A percentile compares a stretch with the other conserved stretches of the same genome.
Evolutionary conservation across 192 early-diverging fungal species (phyloP).

Genomic region (Rhizoclosmatium sp.): DNA sequence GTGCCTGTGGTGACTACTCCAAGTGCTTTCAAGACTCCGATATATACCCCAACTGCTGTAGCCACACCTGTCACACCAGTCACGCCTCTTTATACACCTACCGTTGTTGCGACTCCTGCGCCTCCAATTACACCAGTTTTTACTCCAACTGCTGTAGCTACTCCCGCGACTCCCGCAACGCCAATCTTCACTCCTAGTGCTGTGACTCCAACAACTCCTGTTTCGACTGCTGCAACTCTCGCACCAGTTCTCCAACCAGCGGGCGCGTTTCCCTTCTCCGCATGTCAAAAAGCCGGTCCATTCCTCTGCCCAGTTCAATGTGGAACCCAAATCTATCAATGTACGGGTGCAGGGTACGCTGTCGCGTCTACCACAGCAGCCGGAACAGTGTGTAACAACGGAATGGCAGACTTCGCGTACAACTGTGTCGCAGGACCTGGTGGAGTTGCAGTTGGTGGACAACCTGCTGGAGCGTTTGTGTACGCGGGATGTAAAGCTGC

Average conservation of each 20-base stretch:
- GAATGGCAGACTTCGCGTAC: neutral
- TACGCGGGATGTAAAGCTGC: no score
- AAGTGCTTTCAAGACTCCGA: neutral
- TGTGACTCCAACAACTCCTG: neutral
- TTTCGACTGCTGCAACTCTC: neutral
- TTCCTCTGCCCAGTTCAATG: neutral
- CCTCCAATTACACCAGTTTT: neutral
- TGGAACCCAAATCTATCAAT: neutral
- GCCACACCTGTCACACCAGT: neutral
- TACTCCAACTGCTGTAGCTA: neutral
- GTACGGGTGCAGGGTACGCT: neutral
- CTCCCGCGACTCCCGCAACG: neutral
- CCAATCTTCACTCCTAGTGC: neutral
- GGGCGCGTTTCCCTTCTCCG: neutral
- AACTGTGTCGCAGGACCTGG: neutral
- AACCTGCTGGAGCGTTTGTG: no score
- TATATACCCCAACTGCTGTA: neutral
- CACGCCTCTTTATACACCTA: no score
- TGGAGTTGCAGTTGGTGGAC: neutral
- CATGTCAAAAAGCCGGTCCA: neutral
- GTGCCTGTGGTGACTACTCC: neutral
- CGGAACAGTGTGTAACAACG: slow-evolving; percentile 3
- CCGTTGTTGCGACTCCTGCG: no score
- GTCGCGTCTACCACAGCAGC: neutral
- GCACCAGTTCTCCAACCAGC: neutral